These are phyloP conservation scores for Neovahlkampfia damariscottae DNA, from an alignment of 78 protist genomes.

Conservation along the genomic window DNA sequence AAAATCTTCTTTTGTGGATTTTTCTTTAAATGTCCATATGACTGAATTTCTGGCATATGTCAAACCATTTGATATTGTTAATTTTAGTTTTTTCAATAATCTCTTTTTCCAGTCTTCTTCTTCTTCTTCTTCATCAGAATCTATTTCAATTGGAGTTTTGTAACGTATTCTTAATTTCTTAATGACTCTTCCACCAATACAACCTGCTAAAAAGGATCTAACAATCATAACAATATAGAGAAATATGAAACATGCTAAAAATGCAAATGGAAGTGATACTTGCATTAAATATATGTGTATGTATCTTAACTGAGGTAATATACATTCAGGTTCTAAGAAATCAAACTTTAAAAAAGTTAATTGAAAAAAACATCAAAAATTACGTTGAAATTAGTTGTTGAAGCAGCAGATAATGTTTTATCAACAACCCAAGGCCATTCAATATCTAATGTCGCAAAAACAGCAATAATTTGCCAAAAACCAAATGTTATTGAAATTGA, in stretches of 20 bases:
- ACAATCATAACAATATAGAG: not conserved
- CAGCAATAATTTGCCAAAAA: not conserved
- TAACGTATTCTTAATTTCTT: too few species aligned
- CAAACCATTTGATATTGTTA: too few species aligned
- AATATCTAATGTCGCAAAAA: not conserved
- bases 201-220: not conserved
- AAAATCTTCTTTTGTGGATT: too few species aligned
- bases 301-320: not conserved
- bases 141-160: too few species aligned
- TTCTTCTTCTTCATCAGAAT: too few species aligned
- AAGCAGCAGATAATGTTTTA: not conserved
- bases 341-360: too few species aligned
- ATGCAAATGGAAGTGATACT: not conserved
- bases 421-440: not conserved
- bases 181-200: too few species aligned
- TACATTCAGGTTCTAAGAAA: not conserved
- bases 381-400: not conserved
- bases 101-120: too few species aligned
- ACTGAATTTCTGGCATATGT: too few species aligned
- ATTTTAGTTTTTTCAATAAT: too few species aligned
- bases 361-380: too few species aligned
- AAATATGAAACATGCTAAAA: not conserved
- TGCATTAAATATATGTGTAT: not conserved
- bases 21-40: too few species aligned
- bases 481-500: not conserved